Evolutionary conservation across 2,329 filamentous ascomycete genomes (phyloP).

Genomic region (Myriosclerotinia duriaeana): DNA sequence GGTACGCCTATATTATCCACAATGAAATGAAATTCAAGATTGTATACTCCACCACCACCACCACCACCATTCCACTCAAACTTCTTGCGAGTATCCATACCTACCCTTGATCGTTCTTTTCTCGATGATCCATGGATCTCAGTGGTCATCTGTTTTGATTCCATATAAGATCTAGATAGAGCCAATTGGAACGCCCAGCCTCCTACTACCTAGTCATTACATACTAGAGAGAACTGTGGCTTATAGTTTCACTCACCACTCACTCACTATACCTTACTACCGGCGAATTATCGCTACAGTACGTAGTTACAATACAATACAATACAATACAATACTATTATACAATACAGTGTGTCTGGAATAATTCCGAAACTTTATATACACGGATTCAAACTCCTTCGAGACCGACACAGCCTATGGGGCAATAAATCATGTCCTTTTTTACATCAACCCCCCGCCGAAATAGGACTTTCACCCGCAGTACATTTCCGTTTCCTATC

Average conservation of each 20-base stretch:
- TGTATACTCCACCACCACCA: neutral
- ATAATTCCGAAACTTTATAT: neutral
- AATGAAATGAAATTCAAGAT: neutral
- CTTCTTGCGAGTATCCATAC: neutral
- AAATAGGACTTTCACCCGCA: conserved; percentile 6
- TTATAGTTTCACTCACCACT: neutral
- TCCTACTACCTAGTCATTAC: too few relatives aligned
- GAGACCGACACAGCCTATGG: neutral
- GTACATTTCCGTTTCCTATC: neutral
- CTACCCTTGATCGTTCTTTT: neutral
- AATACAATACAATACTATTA: too few relatives aligned
- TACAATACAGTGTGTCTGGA: too few relatives aligned
- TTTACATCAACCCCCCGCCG: neutral
- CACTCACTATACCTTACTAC: neutral
- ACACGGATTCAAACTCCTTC: neutral
- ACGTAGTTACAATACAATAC: too few relatives aligned
- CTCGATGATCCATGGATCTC: too few relatives aligned
- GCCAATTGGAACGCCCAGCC: too few relatives aligned
- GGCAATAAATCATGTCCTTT: neutral
- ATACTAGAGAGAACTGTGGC: neutral
- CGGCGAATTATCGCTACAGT: neutral
- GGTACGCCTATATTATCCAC: neutral
- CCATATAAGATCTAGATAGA: too few relatives aligned
- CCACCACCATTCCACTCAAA: neutral
- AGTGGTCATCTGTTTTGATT: too few relatives aligned